Percentiles rank a stretch among this genome's conserved stretches.
These are phyloP conservation scores for Pythium angustatum DNA, from an alignment of 352 stramenopile species.

Conservation along the genomic window DNA sequence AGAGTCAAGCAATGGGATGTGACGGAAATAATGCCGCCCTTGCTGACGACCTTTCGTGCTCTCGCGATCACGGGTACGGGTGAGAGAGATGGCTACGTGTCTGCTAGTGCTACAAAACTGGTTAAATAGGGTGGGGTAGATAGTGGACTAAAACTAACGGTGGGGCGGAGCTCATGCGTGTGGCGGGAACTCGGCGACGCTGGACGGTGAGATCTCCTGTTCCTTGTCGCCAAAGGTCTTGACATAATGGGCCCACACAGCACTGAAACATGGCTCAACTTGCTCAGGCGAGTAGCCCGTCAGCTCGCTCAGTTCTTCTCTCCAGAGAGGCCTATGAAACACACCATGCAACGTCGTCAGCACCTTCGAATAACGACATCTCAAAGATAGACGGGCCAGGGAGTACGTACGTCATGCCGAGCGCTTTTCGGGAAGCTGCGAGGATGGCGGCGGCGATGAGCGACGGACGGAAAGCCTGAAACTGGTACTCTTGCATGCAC, in stretches of 20 bases:
- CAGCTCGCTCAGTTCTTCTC: slow-evolving; percentile 76
- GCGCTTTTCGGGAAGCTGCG: slow-evolving; percentile 70
- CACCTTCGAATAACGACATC: neutral
- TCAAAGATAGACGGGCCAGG: neutral
- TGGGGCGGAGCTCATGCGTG: slow-evolving; percentile 18
- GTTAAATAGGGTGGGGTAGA: slow-evolving; percentile 28
- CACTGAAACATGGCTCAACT: slow-evolving; percentile 81
- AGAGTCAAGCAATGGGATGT: neutral
- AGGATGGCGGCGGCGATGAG: slow-evolving; percentile 77
- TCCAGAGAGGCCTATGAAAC: slow-evolving; percentile 61
- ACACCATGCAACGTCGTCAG: neutral
- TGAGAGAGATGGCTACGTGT: slow-evolving; percentile 10
- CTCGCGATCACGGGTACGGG: slow-evolving; percentile 2
- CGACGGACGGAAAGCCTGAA: slow-evolving; percentile 82
- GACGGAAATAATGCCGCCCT: neutral
- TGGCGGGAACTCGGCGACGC: slow-evolving; percentile 49
- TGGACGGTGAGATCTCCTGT: slow-evolving; percentile 70
- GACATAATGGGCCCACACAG: slow-evolving; percentile 84
- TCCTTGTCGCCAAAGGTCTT: slow-evolving; percentile 71
- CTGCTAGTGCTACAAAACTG: slow-evolving; percentile 31
- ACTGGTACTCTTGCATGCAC: slow-evolving; percentile 83
- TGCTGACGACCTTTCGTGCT: slow-evolving; percentile 9
- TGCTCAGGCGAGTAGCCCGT: slow-evolving; percentile 82
- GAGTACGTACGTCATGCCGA: slow-evolving; percentile 59
- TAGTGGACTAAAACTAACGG: slow-evolving; percentile 18